Evolutionary conservation across 2,329 filamentous ascomycete genomes (phyloP).

Genomic region (Stemphylium beticola): DNA sequence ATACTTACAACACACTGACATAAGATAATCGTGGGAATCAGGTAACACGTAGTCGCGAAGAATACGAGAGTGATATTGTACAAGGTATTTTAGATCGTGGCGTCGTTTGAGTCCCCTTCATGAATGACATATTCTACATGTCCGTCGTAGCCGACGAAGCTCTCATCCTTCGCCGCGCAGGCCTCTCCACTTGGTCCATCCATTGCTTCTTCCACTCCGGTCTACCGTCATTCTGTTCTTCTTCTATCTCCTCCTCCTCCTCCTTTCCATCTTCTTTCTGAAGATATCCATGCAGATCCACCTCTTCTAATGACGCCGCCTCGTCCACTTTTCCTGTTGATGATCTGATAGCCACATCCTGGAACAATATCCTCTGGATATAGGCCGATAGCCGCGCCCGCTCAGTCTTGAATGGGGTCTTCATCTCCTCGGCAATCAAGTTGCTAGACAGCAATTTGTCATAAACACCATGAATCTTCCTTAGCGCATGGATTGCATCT

Average conservation of each 20-base stretch:
- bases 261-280: background rate
- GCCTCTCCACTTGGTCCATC: slow-evolving; percentile 19
- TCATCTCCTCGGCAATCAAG: slow-evolving; percentile 39
- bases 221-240: background rate
- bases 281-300: slow-evolving; percentile 19
- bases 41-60: background rate
- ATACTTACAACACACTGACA: background rate
- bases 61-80: slow-evolving; percentile 11
- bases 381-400: slow-evolving; percentile 35
- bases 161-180: slow-evolving; percentile 2
- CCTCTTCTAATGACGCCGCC: slow-evolving; percentile 10
- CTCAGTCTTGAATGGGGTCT: slow-evolving; percentile 34
- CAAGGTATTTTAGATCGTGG: background rate
- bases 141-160: background rate
- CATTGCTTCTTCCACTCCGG: slow-evolving; percentile 25
- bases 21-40: background rate
- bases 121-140: slow-evolving; percentile 1
- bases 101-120: background rate
- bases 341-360: slow-evolving; percentile 2
- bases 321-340: background rate
- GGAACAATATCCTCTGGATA: slow-evolving; percentile 29
- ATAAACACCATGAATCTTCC: slow-evolving; percentile 38
- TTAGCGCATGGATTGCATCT: slow-evolving; percentile 36
- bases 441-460: slow-evolving; percentile 40
- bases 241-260: background rate